These are phyloP conservation scores for Arthrobotrys megalospora DNA, from an alignment of 2,329 filamentous ascomycete species.

Conservation along the genomic window DNA sequence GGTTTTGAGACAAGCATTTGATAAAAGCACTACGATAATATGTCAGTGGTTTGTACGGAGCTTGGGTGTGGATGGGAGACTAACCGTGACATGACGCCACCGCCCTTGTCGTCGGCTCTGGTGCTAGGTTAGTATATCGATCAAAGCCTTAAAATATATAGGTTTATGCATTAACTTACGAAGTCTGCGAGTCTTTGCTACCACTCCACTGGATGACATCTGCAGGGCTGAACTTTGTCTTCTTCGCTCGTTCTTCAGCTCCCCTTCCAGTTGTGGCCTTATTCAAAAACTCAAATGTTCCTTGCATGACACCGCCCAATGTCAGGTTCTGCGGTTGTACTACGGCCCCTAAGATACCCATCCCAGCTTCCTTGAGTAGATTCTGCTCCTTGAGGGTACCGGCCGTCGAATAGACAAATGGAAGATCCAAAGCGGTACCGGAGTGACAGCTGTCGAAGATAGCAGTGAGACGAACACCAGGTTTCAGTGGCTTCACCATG, in stretches of 20 bases:
- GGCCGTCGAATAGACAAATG: constrained; percentile 79
- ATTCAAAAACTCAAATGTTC: constrained; percentile 56
- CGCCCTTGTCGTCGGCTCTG: constrained; percentile 56
- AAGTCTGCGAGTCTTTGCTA: constrained; percentile 61
- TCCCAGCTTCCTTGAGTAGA: constrained; percentile 77
- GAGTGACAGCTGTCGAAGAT: constrained; percentile 79
- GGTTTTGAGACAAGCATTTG: constrained; percentile 52
- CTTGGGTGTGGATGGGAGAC: neutral
- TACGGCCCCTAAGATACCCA: constrained; percentile 73
- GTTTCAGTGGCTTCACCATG: constrained; percentile 74
- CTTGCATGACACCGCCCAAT: constrained; percentile 59
- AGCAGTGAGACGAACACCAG: constrained; percentile 74
- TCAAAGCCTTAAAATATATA: neutral
- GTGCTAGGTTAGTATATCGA: constrained; percentile 19
- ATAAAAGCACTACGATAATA: constrained; percentile 44
- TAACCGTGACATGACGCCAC: constrained; percentile 60
- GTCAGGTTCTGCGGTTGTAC: constrained; percentile 40
- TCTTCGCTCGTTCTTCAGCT: constrained; percentile 58
- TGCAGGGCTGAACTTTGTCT: constrained; percentile 57
- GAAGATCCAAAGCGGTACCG: constrained; percentile 77
- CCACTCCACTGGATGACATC: constrained; percentile 61
- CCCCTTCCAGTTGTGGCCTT: constrained; percentile 54
- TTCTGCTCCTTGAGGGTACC: constrained; percentile 79
- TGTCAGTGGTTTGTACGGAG: constrained; percentile 6
- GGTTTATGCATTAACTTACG: constrained; percentile 29